Evolutionary conservation across 1,284 basidiomycete genomes (phyloP), one percentile per base, ranked within the genome.

Genomic region (Tilletiopsis washingtonensis): DNA sequence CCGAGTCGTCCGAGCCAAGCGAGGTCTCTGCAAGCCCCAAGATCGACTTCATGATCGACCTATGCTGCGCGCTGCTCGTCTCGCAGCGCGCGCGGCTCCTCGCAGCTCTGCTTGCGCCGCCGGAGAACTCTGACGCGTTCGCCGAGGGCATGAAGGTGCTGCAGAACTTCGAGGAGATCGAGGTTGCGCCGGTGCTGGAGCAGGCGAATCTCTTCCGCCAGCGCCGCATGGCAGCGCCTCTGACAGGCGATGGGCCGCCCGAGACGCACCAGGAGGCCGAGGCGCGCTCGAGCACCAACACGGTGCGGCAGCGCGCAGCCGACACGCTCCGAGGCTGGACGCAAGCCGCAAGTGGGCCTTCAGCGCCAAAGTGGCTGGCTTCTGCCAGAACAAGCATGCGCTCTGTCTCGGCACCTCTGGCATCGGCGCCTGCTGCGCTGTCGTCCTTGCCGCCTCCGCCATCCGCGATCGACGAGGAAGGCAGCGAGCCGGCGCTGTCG

Each of bases 1-100:
- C 67, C 1, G 64, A 73, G 47, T 53, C 64, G 24, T 55, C 51
- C 26, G 42, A 51, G 19, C 45, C 44, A 1, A 43, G 40, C 21
- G 46, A 47, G 5, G 19, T 49, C 3, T 44, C 48, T 4, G 39
- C 27, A 17, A 32, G 36, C 32, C 55, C 58, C n/a, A 69, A 66
- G 49, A 59, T 70, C 45, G 62, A 64, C n/a, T 67, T 70, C 17
- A 52, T 73, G 12, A 61, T 71, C 40, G 67, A 71, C 39, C 46
- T 73, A 3, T 67, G 64, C 43, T 66, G 65, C 21, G 62, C 69
- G 9, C 61, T 73, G 53, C 53, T 73, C 6, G 42, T 68, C 25
- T 43, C 57, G 2, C 45, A 64, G 11, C 55, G 65, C 38, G 48
- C 49, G 29, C 47, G 47, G 12, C 39, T 43, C 1, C 43, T 54